Percentiles rank a stretch among this genome's conserved stretches.
These are phyloP conservation scores for Ceriops zippeliana DNA, from an alignment of 345 rosid species.

Conservation along the genomic window DNA sequence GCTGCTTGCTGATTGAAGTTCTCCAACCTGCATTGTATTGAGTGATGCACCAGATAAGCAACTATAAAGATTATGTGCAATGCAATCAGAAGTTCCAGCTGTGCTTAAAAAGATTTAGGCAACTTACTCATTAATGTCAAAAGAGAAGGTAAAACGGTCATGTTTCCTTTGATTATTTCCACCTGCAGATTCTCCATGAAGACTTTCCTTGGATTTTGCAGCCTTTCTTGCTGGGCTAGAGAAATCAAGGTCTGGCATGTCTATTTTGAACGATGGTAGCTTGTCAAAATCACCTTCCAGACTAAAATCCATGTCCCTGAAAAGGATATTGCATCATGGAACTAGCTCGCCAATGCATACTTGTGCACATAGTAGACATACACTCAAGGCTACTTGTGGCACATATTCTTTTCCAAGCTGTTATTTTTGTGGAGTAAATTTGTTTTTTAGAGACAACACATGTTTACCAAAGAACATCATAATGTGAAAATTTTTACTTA, in stretches of 20 bases:
- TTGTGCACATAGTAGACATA: not conserved
- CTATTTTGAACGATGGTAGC: conserved; percentile 66
- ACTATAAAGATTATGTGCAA: conserved; percentile 4
- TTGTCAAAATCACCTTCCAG: conserved; percentile 70
- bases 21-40: conserved; percentile 48
- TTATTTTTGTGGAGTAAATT: not conserved
- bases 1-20: conserved; percentile 48
- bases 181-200: conserved; percentile 41
- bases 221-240: conserved; percentile 46
- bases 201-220: conserved; percentile 50
- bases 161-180: conserved; percentile 38
- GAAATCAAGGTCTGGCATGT: conserved; percentile 82
- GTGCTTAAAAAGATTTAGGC: conserved; percentile 8
- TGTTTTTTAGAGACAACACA: not conserved
- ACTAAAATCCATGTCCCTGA: conserved; percentile 81
- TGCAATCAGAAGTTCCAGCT: not conserved
- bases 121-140: conserved; percentile 69
- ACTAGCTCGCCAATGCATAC: not conserved
- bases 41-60: conserved; percentile 22
- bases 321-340: conserved; percentile 1
- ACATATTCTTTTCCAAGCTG: not conserved
- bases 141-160: conserved; percentile 55
- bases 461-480: not conserved
- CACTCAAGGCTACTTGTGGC: not conserved
- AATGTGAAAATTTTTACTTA: not conserved